Conservation (phyloP, 306 rosid species). For the Gynostemma pentaphyllum region DNA sequence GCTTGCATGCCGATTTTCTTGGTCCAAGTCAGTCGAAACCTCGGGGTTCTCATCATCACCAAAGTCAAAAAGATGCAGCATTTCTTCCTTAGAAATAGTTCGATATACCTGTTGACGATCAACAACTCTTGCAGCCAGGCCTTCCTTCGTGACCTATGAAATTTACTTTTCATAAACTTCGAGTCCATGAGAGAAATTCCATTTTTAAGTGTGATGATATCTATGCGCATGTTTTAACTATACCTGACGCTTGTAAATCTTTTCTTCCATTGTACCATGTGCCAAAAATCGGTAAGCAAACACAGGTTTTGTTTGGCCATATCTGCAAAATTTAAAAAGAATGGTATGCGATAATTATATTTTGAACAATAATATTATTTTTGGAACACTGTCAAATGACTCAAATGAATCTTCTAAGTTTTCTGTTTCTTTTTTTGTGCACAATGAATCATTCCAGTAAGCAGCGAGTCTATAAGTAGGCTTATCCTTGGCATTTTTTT, state of each 20-base stretch:
- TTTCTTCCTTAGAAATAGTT: constrained; percentile 93
- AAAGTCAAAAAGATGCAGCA: constrained; percentile 93
- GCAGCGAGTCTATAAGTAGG: background rate
- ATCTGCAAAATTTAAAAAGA: constrained; percentile 36
- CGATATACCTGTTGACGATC: constrained; percentile 90
- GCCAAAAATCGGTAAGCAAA: constrained; percentile 94
- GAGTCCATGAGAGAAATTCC: background rate
- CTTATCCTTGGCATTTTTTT: too few relatives aligned
- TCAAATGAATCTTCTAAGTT: background rate
- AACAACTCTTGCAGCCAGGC: constrained; percentile 94
- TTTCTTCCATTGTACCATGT: constrained; percentile 97
- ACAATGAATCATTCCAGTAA: too few relatives aligned
- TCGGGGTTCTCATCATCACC: constrained; percentile 92
- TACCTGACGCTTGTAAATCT: constrained; percentile 98
- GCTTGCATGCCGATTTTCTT: constrained; percentile 28
- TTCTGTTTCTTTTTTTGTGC: too few relatives aligned
- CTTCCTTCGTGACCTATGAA: constrained; percentile 89
- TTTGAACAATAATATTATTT: background rate
- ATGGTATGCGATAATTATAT: background rate
- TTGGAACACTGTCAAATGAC: background rate
- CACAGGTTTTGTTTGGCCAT: constrained; percentile 94
- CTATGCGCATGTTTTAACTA: constrained; percentile 11
- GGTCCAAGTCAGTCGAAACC: constrained; percentile 31
- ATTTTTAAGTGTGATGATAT: background rate
- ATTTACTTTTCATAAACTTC: constrained; percentile 8